Percentiles rank a stretch among this genome's conserved stretches.
Evolutionary conservation across 768 basidiomycete genomes (phyloP).

Genomic region (Ramaria rubella): DNA sequence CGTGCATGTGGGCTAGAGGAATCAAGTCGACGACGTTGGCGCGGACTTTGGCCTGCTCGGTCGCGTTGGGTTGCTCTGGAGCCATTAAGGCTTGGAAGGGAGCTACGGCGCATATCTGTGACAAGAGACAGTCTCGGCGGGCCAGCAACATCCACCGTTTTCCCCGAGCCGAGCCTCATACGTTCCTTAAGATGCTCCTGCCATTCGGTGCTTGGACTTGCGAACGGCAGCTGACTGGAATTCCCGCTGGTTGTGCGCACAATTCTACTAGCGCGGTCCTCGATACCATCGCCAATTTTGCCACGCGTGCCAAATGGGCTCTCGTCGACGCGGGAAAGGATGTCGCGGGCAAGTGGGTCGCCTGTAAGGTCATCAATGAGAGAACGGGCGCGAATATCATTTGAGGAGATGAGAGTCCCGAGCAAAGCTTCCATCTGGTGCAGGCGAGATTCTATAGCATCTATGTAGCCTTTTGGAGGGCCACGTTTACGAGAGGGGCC

Average conservation of each 20-base stretch:
- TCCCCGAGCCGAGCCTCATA: constrained; percentile 21
- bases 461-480: constrained; percentile 91
- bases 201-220: constrained; percentile 77
- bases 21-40: constrained; percentile 2
- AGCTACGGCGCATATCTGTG: not conserved
- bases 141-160: not conserved
- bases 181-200: constrained; percentile 54
- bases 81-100: not conserved
- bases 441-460: constrained; percentile 84
- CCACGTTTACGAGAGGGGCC: constrained; percentile 79
- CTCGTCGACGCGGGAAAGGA: constrained; percentile 74
- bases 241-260: not conserved
- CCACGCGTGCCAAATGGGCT: constrained; percentile 60
- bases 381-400: constrained; percentile 29
- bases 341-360: constrained; percentile 73
- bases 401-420: constrained; percentile 66
- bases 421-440: constrained; percentile 89
- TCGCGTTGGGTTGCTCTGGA: not conserved
- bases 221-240: not conserved
- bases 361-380: constrained; percentile 34
- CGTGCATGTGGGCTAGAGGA: not conserved
- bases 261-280: constrained; percentile 6
- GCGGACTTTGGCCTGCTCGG: not conserved
- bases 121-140: not conserved
- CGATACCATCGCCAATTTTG: not conserved